phyloP scores from a whole-genome alignment of 306 rosid genomes.

The Mimosa bimucronata region DNA sequence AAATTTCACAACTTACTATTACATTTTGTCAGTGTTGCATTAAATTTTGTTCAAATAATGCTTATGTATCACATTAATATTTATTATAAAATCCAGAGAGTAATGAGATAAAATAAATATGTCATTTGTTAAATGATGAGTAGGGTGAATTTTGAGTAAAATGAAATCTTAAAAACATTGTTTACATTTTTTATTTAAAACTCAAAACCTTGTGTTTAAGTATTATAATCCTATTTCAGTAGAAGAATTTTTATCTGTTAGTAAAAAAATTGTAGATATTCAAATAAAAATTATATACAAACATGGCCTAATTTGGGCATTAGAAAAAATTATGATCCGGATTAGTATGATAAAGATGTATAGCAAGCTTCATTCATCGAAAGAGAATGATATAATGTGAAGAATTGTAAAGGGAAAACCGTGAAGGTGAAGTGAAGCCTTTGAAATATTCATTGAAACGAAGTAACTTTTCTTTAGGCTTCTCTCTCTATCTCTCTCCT shows the following conservation, averaged over 20 bases:
- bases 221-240: not conserved
- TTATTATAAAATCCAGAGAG: not conserved
- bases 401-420: slow-evolving; percentile 28
- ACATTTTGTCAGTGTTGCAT: not conserved
- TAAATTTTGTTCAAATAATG: not conserved
- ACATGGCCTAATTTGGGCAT: not conserved
- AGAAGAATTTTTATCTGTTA: too few relatives aligned
- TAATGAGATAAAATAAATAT: not conserved
- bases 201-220: not conserved
- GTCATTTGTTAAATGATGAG: too few relatives aligned
- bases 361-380: not conserved
- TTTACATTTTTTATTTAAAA: not conserved
- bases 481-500: slow-evolving; percentile 18
- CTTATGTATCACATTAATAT: not conserved
- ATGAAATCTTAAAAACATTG: not conserved
- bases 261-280: too few relatives aligned
- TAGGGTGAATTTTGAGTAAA: not conserved
- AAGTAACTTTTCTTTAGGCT: slow-evolving; percentile 37
- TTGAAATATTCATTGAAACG: slow-evolving; percentile 31
- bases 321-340: not conserved
- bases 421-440: slow-evolving; percentile 40
- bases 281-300: too few relatives aligned
- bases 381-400: not conserved
- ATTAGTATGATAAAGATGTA: not conserved
- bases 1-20: not conserved